These are phyloP conservation scores for Madurella mycetomatis DNA, from an alignment of 2,329 filamentous ascomycete species.

Conservation along the genomic window DNA sequence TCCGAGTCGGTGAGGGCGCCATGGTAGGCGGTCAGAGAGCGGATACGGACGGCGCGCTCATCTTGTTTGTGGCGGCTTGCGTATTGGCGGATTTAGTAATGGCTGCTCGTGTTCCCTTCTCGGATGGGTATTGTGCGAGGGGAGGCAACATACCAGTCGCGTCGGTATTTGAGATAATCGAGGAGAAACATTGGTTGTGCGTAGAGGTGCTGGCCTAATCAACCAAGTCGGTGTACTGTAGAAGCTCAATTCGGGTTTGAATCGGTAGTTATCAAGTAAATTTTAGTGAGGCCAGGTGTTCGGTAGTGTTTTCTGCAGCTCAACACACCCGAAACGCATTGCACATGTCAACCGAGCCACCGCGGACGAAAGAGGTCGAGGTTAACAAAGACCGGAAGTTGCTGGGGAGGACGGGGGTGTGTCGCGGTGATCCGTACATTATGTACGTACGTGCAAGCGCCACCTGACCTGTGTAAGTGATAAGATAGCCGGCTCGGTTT, in stretches of 20 bases:
- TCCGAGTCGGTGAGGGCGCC: constrained; percentile 61
- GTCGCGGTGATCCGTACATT: constrained; percentile 2
- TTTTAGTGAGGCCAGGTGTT: not conserved
- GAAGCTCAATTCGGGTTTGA: too few species aligned
- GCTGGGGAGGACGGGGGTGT: not conserved
- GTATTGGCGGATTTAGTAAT: not conserved
- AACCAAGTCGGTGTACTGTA: too few species aligned
- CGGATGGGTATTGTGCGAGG: not conserved
- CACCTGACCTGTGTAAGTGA: constrained; percentile 19
- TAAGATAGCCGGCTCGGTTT: constrained; percentile 17
- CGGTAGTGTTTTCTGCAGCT: not conserved
- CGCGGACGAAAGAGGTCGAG: not conserved
- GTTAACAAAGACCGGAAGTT: not conserved
- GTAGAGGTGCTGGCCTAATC: too few species aligned
- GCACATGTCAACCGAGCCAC: too few species aligned
- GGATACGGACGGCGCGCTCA: constrained; percentile 67
- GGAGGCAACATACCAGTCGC: constrained; percentile 58
- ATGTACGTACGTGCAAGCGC: not conserved
- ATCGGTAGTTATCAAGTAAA: not conserved
- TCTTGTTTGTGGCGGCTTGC: constrained; percentile 72
- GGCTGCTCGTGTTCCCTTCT: not conserved
- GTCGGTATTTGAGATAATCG: constrained; percentile 64
- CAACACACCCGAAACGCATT: too few species aligned
- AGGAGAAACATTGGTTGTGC: constrained; percentile 34
- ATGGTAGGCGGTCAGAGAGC: constrained; percentile 60